Percentiles rank a stretch among this genome's conserved stretches.
Conservation (phyloP, 2,329 filamentous ascomycete species). For the Penicillium nordicum region DNA sequence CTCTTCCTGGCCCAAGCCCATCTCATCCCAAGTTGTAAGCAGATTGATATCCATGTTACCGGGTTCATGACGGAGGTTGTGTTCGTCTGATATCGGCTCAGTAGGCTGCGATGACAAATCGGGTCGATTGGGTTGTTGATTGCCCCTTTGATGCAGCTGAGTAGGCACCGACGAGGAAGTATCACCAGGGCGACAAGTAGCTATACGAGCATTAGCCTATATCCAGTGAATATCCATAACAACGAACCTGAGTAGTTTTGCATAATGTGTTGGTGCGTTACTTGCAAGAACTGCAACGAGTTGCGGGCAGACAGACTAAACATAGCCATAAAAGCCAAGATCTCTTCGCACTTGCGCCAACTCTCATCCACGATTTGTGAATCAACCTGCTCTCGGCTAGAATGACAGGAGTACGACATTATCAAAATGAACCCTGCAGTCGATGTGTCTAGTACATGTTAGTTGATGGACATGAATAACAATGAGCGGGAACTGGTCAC, state of each 20-base stretch:
- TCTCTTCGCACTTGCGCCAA: slow-evolving; percentile 29
- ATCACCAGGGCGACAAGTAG: slow-evolving; percentile 5
- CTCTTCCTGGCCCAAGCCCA: slow-evolving; percentile 20
- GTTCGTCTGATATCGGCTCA: slow-evolving; percentile 1
- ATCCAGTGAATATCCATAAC: background rate
- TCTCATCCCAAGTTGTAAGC: slow-evolving; percentile 21
- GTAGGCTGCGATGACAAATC: background rate
- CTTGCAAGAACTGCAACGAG: slow-evolving; percentile 29
- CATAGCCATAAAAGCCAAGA: slow-evolving; percentile 27
- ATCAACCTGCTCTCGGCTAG: slow-evolving; percentile 22
- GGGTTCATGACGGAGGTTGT: background rate
- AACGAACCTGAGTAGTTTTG: slow-evolving; percentile 18
- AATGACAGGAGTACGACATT: slow-evolving; percentile 27
- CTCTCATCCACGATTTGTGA: slow-evolving; percentile 15
- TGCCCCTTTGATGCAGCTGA: slow-evolving; percentile 10
- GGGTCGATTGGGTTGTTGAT: background rate
- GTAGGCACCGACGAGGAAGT: background rate
- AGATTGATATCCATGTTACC: slow-evolving; percentile 9
- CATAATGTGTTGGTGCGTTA: slow-evolving; percentile 21
- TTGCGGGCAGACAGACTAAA: slow-evolving; percentile 31
- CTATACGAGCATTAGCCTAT: slow-evolving; percentile 5
- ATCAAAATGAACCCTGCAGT: slow-evolving; percentile 33
- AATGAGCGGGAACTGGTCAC: background rate
- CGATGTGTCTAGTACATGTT: slow-evolving; percentile 24
- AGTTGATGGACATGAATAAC: background rate